phyloP scores from a whole-genome alignment of 1,284 basidiomycete species.

The Golubevia sp. region DNA sequence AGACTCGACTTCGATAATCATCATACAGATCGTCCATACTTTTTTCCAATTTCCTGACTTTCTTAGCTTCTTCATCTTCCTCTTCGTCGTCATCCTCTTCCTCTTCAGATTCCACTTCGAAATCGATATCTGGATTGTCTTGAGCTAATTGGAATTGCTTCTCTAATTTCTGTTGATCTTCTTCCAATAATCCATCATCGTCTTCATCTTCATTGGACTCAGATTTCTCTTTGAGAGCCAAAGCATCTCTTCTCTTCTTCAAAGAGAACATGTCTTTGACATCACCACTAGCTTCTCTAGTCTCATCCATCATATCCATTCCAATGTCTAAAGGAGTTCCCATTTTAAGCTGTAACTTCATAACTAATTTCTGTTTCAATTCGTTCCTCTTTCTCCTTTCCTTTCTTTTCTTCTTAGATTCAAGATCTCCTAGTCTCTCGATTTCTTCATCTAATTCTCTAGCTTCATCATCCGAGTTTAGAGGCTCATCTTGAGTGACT shows the following conservation, averaged over 20 bases:
- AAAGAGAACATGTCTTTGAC: conserved; percentile 80
- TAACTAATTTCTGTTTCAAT: conserved; percentile 81
- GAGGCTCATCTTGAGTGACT: conserved; percentile 68
- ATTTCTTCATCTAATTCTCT: conserved; percentile 76
- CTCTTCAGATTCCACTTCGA: too few species aligned
- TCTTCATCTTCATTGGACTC: too few species aligned
- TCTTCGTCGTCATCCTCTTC: too few species aligned
- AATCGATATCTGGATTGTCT: too few species aligned
- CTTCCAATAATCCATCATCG: too few species aligned
- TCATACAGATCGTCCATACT: too few species aligned
- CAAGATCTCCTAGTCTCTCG: conserved; percentile 69
- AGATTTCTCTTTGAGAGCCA: too few species aligned
- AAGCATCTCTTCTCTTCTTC: conserved; percentile 65
- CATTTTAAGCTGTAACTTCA: conserved; percentile 97
- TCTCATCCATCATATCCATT: conserved; percentile 68
- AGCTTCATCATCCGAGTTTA: conserved; percentile 69
- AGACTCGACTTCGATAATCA: too few species aligned
- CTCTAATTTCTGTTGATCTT: too few species aligned
- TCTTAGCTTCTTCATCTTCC: too few species aligned
- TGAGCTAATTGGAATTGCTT: too few species aligned
- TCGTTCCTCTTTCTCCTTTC: conserved; percentile 88
- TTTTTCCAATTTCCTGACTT: too few species aligned
- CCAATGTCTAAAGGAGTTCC: conserved; percentile 93
- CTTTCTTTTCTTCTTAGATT: conserved; percentile 75
- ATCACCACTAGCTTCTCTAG: conserved; percentile 66